phyloP scores from a whole-genome alignment of 2,329 filamentous ascomycete genomes.

The Catunica adiposa region DNA sequence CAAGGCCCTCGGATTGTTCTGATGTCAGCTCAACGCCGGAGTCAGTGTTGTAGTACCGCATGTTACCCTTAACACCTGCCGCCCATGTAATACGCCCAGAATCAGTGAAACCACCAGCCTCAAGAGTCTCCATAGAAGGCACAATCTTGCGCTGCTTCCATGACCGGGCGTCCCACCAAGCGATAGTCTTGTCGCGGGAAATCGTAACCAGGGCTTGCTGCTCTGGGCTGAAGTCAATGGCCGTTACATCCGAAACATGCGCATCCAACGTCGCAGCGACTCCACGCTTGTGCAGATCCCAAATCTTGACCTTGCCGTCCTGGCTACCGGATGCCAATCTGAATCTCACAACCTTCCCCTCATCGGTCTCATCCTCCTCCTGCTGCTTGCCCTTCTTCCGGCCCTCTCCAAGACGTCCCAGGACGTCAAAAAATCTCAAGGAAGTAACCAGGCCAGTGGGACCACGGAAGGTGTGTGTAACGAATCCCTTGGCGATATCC shows the following conservation, averaged over 20 bases:
- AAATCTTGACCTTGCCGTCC: slow-evolving; percentile 81
- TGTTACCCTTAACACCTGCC: slow-evolving; percentile 64
- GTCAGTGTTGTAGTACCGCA: slow-evolving; percentile 70
- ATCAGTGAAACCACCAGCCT: slow-evolving; percentile 64
- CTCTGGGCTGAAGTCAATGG: slow-evolving; percentile 60
- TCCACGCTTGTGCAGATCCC: slow-evolving; percentile 74
- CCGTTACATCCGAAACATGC: slow-evolving; percentile 87
- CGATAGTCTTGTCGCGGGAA: slow-evolving; percentile 83
- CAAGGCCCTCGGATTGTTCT: slow-evolving; percentile 46
- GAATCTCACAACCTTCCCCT: slow-evolving; percentile 38
- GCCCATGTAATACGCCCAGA: slow-evolving; percentile 61
- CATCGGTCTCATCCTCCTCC: slow-evolving; percentile 22
- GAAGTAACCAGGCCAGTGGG: slow-evolving; percentile 85
- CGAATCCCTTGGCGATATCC: slow-evolving; percentile 80
- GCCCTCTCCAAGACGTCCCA: slow-evolving; percentile 30
- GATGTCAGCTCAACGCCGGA: slow-evolving; percentile 63
- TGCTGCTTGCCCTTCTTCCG: slow-evolving; percentile 21
- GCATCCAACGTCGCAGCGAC: slow-evolving; percentile 67
- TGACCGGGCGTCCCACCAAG: slow-evolving; percentile 72
- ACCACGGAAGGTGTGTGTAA: slow-evolving; percentile 88
- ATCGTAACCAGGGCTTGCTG: slow-evolving; percentile 67
- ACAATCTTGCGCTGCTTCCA: slow-evolving; percentile 74
- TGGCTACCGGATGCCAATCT: slow-evolving; percentile 81
- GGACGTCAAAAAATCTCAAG: slow-evolving; percentile 74
- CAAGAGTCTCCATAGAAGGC: slow-evolving; percentile 71